These are phyloP conservation scores for Cladorrhinum samala DNA, from an alignment of 495 filamentous ascomycete species.

Conservation along the genomic window DNA sequence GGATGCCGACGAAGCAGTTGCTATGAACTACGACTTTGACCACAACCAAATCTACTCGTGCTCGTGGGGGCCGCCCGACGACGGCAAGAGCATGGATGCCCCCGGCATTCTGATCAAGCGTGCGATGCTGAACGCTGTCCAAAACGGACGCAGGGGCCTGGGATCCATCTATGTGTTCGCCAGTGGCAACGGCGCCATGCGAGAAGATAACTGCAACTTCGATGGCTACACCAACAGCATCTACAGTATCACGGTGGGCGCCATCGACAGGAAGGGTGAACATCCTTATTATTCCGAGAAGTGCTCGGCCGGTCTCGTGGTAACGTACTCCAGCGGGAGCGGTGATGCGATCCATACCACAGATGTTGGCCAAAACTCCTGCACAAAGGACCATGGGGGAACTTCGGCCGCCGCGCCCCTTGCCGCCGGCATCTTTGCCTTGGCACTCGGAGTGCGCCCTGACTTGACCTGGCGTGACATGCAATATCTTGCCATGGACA, in stretches of 20 bases:
- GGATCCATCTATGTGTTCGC: conserved; percentile 98
- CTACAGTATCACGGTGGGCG: conserved; percentile 95
- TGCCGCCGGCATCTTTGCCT: conserved; percentile 84
- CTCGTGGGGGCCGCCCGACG: conserved; percentile 94
- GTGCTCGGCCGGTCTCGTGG: conserved; percentile 90
- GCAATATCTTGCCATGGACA: conserved; percentile 82
- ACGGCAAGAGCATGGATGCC: conserved; percentile 88
- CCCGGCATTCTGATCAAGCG: conserved; percentile 81
- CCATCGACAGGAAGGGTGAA: conserved; percentile 74
- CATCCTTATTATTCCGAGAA: conserved; percentile 94
- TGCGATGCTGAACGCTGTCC: conserved; percentile 87
- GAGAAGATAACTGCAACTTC: conserved; percentile 96
- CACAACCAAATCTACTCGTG: conserved; percentile 97
- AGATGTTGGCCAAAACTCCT: conserved; percentile 79
- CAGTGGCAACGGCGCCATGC: conserved; percentile 85
- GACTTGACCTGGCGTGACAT: conserved; percentile 91
- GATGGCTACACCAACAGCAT: conserved; percentile 99
- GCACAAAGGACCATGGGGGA: conserved; percentile 74
- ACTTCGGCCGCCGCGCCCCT: conserved; percentile 96
- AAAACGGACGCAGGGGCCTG: conserved; percentile 73
- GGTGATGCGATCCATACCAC: conserved; percentile 91
- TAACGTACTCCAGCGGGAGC: conserved; percentile 91
- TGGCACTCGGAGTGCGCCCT: conserved; percentile 80
- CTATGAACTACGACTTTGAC: conserved; percentile 87
- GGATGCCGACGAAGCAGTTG: conserved; percentile 84